Evolutionary conservation across 83 land plant species (phyloP), one percentile per base, ranked within the genome.

Genomic region (Isoetes engelmannii): DNA sequence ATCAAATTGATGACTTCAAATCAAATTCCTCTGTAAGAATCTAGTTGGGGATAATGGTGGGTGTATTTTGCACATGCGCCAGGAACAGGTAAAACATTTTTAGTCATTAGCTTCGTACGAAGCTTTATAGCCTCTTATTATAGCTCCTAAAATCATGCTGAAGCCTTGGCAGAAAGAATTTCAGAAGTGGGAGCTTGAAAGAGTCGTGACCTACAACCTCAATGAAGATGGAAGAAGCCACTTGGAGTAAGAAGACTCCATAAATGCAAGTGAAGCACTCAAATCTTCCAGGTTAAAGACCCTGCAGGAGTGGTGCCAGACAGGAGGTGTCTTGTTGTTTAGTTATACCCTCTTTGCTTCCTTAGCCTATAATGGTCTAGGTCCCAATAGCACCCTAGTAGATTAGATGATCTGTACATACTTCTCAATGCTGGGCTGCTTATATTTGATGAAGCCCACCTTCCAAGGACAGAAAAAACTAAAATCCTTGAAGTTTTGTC

Each of bases 61-160:
- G 15, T 89, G 90, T 63, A 84, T 89, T 19, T 48, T 89, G 89
- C 90, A 7, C 93, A 89, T 77, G 93, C 93, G 44, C 93, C 93
- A 20, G 93, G 93, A 44, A 86, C 93, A 63, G 93, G 93, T 19
- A 89, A 89, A 49, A 89, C 93, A 0, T 86, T 84, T 57, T 75
- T 86, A 78, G 73, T 84, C 4, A 86, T 89, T 18, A 83, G 84
- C 46, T 89, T 89, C 49, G 70, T 89, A 46, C 87, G 86, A 55
- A 89, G 94, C 50, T 89, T 86, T 61, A 50, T 86, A 66, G 51
- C 86, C 87, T 20, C 45, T 89, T 19, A 80, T 89, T 59, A 78
- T 89, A 7, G 85, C 88, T 13, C 93, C 93, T 4, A 89, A 84
- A 60, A 83, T 83, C 5, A 86, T 89, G 61, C 60, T 89, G 68